These are phyloP conservation scores for Apiospora phragmitis DNA, from an alignment of 2,329 filamentous ascomycete genomes.

Conservation along the genomic window DNA sequence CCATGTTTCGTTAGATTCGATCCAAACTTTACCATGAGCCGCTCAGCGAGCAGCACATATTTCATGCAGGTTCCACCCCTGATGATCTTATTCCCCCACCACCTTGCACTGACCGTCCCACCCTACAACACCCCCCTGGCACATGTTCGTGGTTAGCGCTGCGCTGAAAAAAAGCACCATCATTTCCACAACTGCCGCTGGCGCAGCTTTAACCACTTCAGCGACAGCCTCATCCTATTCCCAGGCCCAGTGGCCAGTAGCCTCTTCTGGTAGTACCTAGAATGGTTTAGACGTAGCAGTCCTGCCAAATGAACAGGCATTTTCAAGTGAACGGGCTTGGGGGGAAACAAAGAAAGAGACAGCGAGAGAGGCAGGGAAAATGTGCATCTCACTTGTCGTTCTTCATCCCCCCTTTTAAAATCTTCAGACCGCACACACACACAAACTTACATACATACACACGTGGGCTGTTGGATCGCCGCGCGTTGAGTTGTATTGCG, in stretches of 20 bases:
- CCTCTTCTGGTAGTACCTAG: background rate
- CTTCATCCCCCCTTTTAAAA: constrained; percentile 2
- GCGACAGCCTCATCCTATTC: constrained; percentile 1
- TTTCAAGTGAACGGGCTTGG: background rate
- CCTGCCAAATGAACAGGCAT: background rate
- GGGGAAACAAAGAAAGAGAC: background rate
- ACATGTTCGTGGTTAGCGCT: constrained; percentile 2
- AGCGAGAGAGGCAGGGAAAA: background rate
- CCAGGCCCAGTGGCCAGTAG: constrained; percentile 2
- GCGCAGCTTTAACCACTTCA: constrained; percentile 3
- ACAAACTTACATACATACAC: background rate
- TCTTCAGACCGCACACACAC: background rate
- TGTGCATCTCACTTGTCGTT: background rate
- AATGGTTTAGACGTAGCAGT: background rate
- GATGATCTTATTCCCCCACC: background rate
- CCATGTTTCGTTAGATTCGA: background rate
- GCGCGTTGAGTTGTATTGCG: constrained; percentile 4
- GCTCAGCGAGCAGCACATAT: background rate
- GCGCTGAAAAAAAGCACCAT: constrained; percentile 6
- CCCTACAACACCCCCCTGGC: background rate
- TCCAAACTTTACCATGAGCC: background rate
- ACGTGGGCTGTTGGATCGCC: constrained; percentile 2
- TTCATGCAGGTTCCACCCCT: constrained; percentile 4
- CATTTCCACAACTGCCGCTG: constrained; percentile 11
- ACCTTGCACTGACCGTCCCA: no score